Evolutionary conservation across 257 asterid genomes (phyloP).

Genomic region (Ajuga chamaepitys): DNA sequence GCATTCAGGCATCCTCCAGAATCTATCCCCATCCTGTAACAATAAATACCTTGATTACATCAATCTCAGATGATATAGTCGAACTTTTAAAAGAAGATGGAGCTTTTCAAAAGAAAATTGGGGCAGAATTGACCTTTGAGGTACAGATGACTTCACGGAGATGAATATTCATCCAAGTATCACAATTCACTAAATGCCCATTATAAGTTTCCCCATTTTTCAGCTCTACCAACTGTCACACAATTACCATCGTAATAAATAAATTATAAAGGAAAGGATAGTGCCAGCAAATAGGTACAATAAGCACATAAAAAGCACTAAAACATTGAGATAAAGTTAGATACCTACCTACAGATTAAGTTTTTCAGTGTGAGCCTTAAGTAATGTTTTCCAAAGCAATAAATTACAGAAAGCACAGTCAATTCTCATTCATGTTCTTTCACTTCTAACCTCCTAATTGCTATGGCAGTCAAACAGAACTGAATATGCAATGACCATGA

Average conservation of each 20-base stretch:
- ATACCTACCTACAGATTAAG: too few species aligned
- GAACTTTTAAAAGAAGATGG: background rate
- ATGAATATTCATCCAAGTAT: too few species aligned
- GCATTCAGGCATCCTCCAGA: slow-evolving; percentile 21
- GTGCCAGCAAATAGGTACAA: background rate
- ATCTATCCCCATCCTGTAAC: slow-evolving; percentile 58
- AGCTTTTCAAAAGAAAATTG: too few species aligned
- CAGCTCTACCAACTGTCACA: slow-evolving; percentile 46
- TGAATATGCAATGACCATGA: background rate
- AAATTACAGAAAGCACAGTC: background rate
- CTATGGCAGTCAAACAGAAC: background rate
- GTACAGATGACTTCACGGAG: too few species aligned
- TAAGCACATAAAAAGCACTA: background rate
- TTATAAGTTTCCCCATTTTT: background rate
- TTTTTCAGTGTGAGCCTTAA: too few species aligned
- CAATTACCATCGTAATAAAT: background rate
- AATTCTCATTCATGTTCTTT: background rate
- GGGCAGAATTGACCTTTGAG: too few species aligned
- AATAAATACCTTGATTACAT: background rate
- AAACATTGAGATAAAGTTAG: background rate
- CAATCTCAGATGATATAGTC: background rate
- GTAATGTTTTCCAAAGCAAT: background rate
- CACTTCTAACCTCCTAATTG: background rate
- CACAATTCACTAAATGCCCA: too few species aligned
- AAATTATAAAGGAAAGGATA: too few species aligned